These are phyloP conservation scores for Lactifluus subvellereus DNA, from an alignment of 768 basidiomycete genomes.

Conservation along the genomic window DNA sequence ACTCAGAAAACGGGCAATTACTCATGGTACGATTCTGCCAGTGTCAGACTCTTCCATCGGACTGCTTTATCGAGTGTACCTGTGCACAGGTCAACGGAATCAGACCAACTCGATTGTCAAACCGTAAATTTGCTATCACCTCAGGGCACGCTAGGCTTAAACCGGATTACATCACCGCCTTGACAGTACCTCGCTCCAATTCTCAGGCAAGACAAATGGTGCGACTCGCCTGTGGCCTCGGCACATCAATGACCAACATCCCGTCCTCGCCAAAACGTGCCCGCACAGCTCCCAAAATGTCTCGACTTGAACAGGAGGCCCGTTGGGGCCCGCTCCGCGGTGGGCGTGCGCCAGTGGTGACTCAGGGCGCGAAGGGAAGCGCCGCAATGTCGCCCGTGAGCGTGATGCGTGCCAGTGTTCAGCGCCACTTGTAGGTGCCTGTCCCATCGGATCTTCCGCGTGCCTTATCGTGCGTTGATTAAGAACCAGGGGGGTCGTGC, in stretches of 20 bases:
- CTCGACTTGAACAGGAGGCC: neutral
- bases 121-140: too few species aligned
- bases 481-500: neutral
- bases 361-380: slow-evolving; percentile 1
- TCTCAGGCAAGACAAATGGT: neutral
- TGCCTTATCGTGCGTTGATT: neutral
- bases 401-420: too few species aligned
- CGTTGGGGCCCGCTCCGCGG: neutral
- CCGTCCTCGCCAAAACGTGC: slow-evolving; percentile 9
- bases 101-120: too few species aligned
- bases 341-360: slow-evolving; percentile 13
- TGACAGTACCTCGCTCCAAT: neutral
- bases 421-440: neutral
- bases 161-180: too few species aligned
- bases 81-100: too few species aligned
- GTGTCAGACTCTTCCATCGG: too few species aligned
- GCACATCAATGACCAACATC: slow-evolving; percentile 4
- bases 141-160: too few species aligned
- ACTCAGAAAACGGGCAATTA: too few species aligned
- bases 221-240: neutral
- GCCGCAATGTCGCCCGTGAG: neutral
- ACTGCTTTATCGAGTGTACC: too few species aligned
- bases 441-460: neutral
- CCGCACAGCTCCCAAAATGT: neutral
- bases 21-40: too few species aligned